Conservation (phyloP, 2,329 filamentous ascomycete species). For the Ilyonectria destructans region DNA sequence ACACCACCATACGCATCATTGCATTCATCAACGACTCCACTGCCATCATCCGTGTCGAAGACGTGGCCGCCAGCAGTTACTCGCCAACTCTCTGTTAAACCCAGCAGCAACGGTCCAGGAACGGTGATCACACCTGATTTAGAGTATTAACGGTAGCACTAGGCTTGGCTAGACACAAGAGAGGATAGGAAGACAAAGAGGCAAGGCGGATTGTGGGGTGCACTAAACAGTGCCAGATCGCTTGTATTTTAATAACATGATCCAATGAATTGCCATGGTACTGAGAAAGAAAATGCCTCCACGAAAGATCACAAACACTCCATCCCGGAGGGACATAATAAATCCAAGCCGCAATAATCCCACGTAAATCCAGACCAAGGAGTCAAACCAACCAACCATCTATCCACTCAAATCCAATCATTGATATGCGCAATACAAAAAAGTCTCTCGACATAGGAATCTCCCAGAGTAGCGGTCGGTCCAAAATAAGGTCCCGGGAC, state of each 20-base stretch:
- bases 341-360: neutral
- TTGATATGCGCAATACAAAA: constrained; percentile 5
- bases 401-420: neutral
- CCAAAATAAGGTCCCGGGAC: too few species aligned
- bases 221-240: neutral
- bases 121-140: neutral
- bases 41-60: constrained; percentile 43
- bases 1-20: constrained; percentile 43
- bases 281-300: neutral
- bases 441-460: neutral
- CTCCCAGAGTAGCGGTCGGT: neutral
- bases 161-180: neutral
- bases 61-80: constrained; percentile 24
- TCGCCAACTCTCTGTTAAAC: neutral
- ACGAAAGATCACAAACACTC: neutral
- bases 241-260: neutral
- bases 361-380: neutral
- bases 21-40: constrained; percentile 42
- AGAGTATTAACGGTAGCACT: neutral
- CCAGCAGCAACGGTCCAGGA: constrained; percentile 12
- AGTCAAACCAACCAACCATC: neutral
- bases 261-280: constrained; percentile 1
- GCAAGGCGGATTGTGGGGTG: neutral
- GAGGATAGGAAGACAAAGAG: neutral
- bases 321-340: neutral